Base-by-base conservation (phyloP, 2,329 filamentous ascomycete species). In the Endoconidiophora polonica region DNA sequence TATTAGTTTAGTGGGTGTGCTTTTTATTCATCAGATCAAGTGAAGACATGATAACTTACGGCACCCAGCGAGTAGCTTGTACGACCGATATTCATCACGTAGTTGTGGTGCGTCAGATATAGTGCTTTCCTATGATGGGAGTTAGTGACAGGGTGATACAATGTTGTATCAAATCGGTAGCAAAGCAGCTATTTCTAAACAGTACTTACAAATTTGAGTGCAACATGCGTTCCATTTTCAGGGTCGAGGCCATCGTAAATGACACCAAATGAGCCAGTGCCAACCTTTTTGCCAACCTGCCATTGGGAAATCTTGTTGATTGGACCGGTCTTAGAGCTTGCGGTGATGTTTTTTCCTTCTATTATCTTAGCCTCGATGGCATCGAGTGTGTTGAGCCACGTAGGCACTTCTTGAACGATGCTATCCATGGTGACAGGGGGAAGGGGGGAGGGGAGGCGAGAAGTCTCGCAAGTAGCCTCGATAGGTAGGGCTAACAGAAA, bases 241-340 rank as follows among this genome's bases (percentile, higher is more conserved):
- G 42, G 24, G 18, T 49, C 44, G 6, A 33, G 26, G 3, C 46
- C 51, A n/a, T 44, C 51, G 26, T 49, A 53, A 5, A 53, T 44
- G n/a, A 53, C 51, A 10, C 51, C 51, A 37, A 53, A 53, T 10
- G 51, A 53, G 9, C 51, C 51, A 7, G 47, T 49, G 36, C 51
- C 51, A 18, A 53, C 42, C 39, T 49, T 49, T 23, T 53, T 40
- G 9, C 36, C 42, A 4, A 53, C 38, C 5, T 44, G 22, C 23
- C 44, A 45, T 5, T 38, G 40, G 3, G 29, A n/a, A 26, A 36
- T 45, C 16, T 41, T 29, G 36, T 52, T 48, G 23, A 18, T 26
- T 26, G 29, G 5, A 20, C 24, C 33, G 26, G 37, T 24, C 20
- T 24, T 24, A 3, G n/a, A 22, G 2, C 16, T 9, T 12, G 36